A percentile compares a stretch with the other conserved stretches of the same genome.
Conservation (phyloP, 1,139 yeast genomes). For the Torulaspora globosa region DNA sequence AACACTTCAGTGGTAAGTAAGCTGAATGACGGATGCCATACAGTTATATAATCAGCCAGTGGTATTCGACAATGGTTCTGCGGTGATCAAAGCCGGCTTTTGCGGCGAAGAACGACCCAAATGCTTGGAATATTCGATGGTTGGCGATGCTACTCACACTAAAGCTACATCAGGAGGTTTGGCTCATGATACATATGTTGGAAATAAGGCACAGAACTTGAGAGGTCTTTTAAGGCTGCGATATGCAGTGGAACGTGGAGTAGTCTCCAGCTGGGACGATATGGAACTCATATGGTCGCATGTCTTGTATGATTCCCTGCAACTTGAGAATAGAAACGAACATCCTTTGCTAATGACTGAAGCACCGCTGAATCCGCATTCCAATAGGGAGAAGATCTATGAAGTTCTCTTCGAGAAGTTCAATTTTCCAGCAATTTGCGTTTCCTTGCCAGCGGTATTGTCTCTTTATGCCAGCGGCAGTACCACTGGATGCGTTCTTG, state of each 20-base stretch:
- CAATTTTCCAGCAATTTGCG: constrained; percentile 80
- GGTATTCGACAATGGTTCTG: constrained; percentile 92
- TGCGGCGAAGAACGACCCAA: constrained; percentile 88
- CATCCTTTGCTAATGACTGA: constrained; percentile 88
- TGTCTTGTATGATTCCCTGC: constrained; percentile 56
- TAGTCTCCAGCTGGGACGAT: constrained; percentile 80
- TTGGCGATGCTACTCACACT: constrained; percentile 81
- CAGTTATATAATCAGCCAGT: constrained; percentile 71
- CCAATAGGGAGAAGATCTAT: constrained; percentile 67
- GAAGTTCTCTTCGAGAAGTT: constrained; percentile 80
- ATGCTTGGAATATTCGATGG: constrained; percentile 45
- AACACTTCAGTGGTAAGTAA: neutral
- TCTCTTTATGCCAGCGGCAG: constrained; percentile 84
- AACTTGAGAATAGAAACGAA: constrained; percentile 67
- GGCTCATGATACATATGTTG: constrained; percentile 62
- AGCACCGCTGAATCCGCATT: constrained; percentile 76
- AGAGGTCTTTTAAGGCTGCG: constrained; percentile 67
- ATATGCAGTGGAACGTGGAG: constrained; percentile 79
- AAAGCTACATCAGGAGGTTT: constrained; percentile 82
- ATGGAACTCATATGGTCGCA: constrained; percentile 75
- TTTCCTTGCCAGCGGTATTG: constrained; percentile 78
- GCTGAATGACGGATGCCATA: constrained; percentile 11
- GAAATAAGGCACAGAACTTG: constrained; percentile 65
- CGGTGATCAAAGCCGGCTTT: constrained; percentile 81
- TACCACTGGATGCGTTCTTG: constrained; percentile 86